Base-by-base conservation (phyloP, 2,329 filamentous ascomycete genomes). In the Lanzia echinophila region DNA sequence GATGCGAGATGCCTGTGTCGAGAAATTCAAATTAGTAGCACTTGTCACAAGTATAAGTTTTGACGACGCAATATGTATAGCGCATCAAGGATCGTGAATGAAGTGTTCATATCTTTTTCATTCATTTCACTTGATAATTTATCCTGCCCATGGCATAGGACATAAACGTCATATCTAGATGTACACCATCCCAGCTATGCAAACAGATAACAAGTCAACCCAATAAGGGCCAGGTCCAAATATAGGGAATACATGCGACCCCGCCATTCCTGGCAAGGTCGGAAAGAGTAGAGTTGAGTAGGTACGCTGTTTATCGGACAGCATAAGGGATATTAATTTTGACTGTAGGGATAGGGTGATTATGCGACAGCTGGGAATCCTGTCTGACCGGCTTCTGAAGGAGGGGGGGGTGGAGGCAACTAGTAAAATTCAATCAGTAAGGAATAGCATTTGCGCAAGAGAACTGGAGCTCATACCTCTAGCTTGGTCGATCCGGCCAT, bases 401-500 rank as follows among this genome's bases (percentile, higher is more conserved):
- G 64, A 42, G 65, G 63, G 13, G 65, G 64, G 56, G 61, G 61
- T 56, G 62, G 63, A 59, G 65, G 54, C 62, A 65, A 15, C 17
- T 41, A 6, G 13, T 28, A 12, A 24, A 20, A 22, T 49, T 24
- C 42, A 19, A 36, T 63, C 48, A 57, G 54, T 22, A 11, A n/a
- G 17, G 13, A 19, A 6, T 11, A n/a, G 19, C 28, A 46, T 11
- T 12, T 19, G 15, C 15, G 12, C 42, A n/a, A 15, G 15, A 24
- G 2, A 13, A 13, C 2, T 22, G 11, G 15, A 15, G 17, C 11
- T 24, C 75, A 63, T 65, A 86, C 83, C 74, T 96, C 90, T 64
- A 95, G 75, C 74, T 86, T 86, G 60, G 90, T 95, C 70, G 86
- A 87, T 60, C 90, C 88, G 34, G 91, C 88, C 81, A 96, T 88